Base-by-base conservation (phyloP, 192 early-diverging fungal species). In the Coemansia sp. region DNA sequence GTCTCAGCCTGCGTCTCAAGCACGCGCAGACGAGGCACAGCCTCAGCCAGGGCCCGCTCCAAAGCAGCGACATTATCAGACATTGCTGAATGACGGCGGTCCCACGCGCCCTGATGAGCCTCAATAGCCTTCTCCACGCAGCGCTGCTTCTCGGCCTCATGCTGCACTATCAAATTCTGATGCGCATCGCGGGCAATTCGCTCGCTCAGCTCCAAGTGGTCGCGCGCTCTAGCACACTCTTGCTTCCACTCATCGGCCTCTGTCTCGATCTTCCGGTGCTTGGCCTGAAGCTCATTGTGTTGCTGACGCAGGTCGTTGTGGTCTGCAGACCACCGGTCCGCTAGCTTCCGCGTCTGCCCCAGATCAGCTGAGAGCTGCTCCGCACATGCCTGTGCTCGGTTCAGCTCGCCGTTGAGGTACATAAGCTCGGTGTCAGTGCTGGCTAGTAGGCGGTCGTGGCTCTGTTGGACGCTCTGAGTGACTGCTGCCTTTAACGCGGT, bases 21-120 rank as follows among this genome's bases (percentile, higher is more conserved):
- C 16, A 66, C 70, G 1, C 76, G 66, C 31, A 83, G 47, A 12
- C 81, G 20, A 2, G 73, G 52, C 2, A 83, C 65, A 22, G 81
- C 76, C 27, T 83, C 71, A 12, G 57, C 68, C 39, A 83, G 43
- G 3, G 81, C 76, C 0, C 27, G 15, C 58, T 83, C 81, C 43
- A 83, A 46, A 22, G 53, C 55, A 1, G 49, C 29, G 5, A 70
- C 66, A 7, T 41, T 70, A 1, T 68, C 71, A 3, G 73, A 49
- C 70, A 78, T 43, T 22, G 49, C 53, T 2, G 36, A 9, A 11
- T 67, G 50, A 15, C 29, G 47, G 11, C 39, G 12, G 4, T 66
- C 68, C 68, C 69, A 70, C 2, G 9, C 57, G 11, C 31, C 40
- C 36, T 57, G 68, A 5, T 66, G 63, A 12, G 34, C 43, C 20